Percentiles rank a stretch among this genome's conserved stretches.
phyloP scores from a whole-genome alignment of 176 grass and related monocot genomes.

The Carex kokanica region DNA sequence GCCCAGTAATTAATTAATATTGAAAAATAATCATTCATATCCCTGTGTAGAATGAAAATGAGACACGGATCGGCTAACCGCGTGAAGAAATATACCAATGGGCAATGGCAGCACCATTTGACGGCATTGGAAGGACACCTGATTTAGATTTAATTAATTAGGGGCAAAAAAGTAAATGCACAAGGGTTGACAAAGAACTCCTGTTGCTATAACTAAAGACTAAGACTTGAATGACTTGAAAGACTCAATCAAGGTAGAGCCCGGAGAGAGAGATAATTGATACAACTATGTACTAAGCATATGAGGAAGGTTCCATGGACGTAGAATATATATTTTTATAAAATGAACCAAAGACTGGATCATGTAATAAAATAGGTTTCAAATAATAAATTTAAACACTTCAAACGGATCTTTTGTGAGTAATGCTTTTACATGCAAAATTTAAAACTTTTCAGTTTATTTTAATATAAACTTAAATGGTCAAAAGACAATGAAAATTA shows the following conservation, averaged over 20 bases:
- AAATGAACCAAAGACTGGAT: neutral
- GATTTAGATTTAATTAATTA: neutral
- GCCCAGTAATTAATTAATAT: neutral
- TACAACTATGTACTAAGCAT: too few relatives aligned
- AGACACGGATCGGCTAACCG: neutral
- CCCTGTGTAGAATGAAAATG: neutral
- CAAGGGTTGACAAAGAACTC: neutral
- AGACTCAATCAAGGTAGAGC: too few relatives aligned
- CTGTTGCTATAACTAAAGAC: neutral
- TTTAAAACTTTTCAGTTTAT: too few relatives aligned
- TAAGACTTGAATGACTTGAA: too few relatives aligned
- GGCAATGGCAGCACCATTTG: neutral
- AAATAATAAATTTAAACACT: too few relatives aligned
- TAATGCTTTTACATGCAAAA: too few relatives aligned
- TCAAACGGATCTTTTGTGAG: too few relatives aligned
- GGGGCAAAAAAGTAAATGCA: neutral
- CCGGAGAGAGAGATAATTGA: too few relatives aligned
- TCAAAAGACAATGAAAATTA: too few relatives aligned
- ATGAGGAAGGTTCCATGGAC: neutral
- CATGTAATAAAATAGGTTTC: neutral
- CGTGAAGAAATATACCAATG: neutral
- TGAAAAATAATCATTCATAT: neutral
- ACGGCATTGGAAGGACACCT: neutral
- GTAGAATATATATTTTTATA: neutral
- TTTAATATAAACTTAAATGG: too few relatives aligned